A percentile compares a stretch with the other conserved stretches of the same genome.
Evolutionary conservation across 1,284 basidiomycete genomes (phyloP).

Genomic region (Gymnopus androsaceus): DNA sequence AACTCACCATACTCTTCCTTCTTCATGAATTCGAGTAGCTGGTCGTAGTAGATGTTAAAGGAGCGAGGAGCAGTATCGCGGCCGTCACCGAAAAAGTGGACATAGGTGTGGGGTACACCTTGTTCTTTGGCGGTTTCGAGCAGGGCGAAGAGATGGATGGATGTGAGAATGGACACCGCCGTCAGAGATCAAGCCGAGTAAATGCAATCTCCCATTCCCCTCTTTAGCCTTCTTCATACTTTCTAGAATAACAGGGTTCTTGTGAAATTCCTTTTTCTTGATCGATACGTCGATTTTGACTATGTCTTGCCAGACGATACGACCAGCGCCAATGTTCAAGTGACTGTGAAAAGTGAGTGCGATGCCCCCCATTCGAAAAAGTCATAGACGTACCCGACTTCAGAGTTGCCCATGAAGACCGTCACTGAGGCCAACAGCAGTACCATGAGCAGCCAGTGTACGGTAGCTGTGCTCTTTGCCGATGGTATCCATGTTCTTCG

Average conservation of each 20-base stretch:
- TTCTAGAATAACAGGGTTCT: conserved; percentile 71
- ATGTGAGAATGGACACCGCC: conserved; percentile 96
- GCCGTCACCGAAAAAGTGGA: conserved; percentile 91
- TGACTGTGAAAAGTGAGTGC: conserved; percentile 53
- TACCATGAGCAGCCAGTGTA: conserved; percentile 79
- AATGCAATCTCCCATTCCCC: conserved; percentile 78
- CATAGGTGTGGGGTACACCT: conserved; percentile 80
- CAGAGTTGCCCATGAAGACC: conserved; percentile 91
- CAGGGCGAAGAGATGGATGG: conserved; percentile 80
- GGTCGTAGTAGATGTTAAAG: conserved; percentile 69
- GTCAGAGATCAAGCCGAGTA: conserved; percentile 87
- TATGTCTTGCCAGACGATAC: conserved; percentile 94
- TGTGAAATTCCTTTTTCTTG: conserved; percentile 85
- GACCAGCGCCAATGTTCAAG: conserved; percentile 89
- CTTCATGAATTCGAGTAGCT: conserved; percentile 77
- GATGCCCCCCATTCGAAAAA: neutral
- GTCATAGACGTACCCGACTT: neutral
- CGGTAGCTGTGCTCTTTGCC: conserved; percentile 75
- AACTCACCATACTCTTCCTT: conserved; percentile 75
- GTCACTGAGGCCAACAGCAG: conserved; percentile 85
- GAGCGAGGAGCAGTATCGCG: conserved; percentile 89
- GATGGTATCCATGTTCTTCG: conserved; percentile 87
- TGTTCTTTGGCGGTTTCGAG: conserved; percentile 85
- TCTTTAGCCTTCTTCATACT: conserved; percentile 79
- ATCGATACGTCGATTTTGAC: conserved; percentile 89